These are phyloP conservation scores for Vicia villosa DNA, from an alignment of 306 rosid genomes.

Conservation along the genomic window DNA sequence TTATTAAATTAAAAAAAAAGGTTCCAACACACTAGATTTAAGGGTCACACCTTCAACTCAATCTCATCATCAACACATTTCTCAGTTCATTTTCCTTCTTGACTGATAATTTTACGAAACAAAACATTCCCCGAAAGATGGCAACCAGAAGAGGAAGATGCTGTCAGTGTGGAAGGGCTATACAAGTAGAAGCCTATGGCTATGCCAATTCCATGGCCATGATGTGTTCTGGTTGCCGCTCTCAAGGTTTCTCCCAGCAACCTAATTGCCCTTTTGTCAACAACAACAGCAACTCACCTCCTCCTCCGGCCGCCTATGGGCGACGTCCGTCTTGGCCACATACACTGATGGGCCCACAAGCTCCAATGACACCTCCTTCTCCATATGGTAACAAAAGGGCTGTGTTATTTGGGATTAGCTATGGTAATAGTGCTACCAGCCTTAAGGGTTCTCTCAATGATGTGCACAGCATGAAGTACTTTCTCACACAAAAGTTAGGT, in stretches of 20 bases:
- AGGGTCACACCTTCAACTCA: slow-evolving; percentile 7
- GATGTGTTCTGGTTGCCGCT: slow-evolving; percentile 31
- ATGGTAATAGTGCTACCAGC: slow-evolving; percentile 5
- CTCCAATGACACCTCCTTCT: slow-evolving; percentile 30
- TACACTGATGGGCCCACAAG: not conserved
- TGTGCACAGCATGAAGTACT: slow-evolving; percentile 52
- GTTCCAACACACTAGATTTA: slow-evolving; percentile 9
- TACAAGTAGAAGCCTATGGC: slow-evolving; percentile 27
- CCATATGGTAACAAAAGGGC: slow-evolving; percentile 46
- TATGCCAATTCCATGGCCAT: slow-evolving; percentile 13
- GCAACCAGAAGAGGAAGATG: slow-evolving; percentile 42
- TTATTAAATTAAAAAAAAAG: not conserved
- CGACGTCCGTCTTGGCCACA: slow-evolving; percentile 24
- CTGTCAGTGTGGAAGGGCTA: slow-evolving; percentile 35
- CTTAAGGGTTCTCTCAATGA: slow-evolving; percentile 57
- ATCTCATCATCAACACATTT: slow-evolving; percentile 7
- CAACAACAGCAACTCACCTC: not conserved
- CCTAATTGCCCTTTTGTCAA: slow-evolving; percentile 8
- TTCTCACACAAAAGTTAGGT: slow-evolving; percentile 46
- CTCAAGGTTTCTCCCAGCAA: not conserved
- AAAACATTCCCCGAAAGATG: slow-evolving; percentile 15
- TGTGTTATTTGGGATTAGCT: slow-evolving; percentile 40
- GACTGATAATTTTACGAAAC: not conserved
- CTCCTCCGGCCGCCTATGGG: not conserved
- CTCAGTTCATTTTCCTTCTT: not conserved